These are phyloP conservation scores for Jatropha multifida DNA, from an alignment of 441 rosid genomes.

Conservation along the genomic window DNA sequence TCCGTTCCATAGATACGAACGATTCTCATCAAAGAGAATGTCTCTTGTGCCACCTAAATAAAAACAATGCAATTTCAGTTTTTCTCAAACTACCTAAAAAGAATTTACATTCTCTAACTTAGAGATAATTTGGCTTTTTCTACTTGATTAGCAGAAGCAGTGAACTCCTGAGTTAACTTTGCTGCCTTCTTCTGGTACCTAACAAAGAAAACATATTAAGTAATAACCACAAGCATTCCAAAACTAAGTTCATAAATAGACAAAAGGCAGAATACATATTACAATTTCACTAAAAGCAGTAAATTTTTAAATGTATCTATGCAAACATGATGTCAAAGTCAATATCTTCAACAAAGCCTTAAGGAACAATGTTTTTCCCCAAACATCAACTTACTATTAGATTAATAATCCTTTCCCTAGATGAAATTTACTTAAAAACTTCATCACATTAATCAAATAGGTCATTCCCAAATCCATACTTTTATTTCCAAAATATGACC, in stretches of 20 bases:
- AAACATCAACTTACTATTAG: not conserved
- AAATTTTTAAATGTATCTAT: conserved; percentile 8
- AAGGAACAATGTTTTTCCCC: not conserved
- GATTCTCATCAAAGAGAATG: conserved; percentile 93
- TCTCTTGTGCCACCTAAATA: conserved; percentile 92
- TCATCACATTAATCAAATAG: conserved; percentile 11
- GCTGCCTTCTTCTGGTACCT: conserved; percentile 98
- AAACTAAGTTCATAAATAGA: conserved; percentile 7
- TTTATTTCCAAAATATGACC: not conserved
- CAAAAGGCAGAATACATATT: conserved; percentile 7
- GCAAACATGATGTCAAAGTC: conserved; percentile 12
- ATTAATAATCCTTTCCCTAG: conserved; percentile 8
- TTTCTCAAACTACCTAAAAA: conserved; percentile 4
- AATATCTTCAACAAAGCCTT: conserved; percentile 4
- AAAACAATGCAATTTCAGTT: conserved; percentile 13
- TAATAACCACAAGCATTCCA: conserved; percentile 10
- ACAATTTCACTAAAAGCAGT: not conserved
- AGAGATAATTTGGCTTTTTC: conserved; percentile 22
- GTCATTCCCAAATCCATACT: conserved; percentile 1
- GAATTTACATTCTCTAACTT: conserved; percentile 10
- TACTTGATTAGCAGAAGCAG: conserved; percentile 96
- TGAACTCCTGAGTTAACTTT: conserved; percentile 76
- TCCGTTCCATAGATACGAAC: conserved; percentile 96
- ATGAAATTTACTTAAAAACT: conserved; percentile 13
- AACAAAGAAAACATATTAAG: conserved; percentile 24